Conservation (phyloP, 306 rosid genomes). For the Oxytropis ochrocephala region DNA sequence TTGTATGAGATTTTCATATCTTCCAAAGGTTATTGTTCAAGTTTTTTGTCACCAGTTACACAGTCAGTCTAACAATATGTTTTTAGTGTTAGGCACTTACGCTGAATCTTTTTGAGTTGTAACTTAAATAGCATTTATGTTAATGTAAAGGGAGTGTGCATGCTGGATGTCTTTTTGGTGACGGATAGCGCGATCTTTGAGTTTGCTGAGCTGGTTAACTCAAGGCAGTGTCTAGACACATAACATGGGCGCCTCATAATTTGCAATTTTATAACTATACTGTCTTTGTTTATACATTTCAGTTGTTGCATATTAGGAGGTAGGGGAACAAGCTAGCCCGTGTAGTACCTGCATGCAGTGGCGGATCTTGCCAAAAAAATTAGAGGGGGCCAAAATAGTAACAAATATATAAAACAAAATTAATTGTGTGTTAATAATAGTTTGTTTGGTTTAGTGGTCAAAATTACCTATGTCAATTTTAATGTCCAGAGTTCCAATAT, state of each 20-base stretch:
- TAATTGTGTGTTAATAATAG: no score
- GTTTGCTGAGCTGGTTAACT: neutral
- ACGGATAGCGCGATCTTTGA: neutral
- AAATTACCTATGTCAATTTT: no score
- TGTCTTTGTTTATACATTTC: neutral
- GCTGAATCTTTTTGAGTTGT: neutral
- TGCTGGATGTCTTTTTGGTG: neutral
- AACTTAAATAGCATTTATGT: neutral
- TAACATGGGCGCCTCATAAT: neutral
- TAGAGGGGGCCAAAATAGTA: no score
- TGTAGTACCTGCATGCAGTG: neutral
- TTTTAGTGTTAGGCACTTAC: neutral
- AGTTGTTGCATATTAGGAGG: neutral
- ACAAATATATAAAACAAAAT: no score
- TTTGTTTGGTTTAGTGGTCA: no score
- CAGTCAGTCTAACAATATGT: neutral
- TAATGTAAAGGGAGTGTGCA: neutral
- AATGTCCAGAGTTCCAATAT: no score
- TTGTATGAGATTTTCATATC: neutral
- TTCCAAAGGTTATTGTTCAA: neutral
- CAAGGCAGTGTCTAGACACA: neutral
- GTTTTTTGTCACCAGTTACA: neutral
- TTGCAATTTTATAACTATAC: neutral
- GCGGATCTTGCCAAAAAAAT: no score
- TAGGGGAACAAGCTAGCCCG: neutral